Evolutionary conservation across 2,329 filamentous ascomycete genomes (phyloP), one percentile per base, ranked within the genome.

Genomic region (Ascochyta lentis): DNA sequence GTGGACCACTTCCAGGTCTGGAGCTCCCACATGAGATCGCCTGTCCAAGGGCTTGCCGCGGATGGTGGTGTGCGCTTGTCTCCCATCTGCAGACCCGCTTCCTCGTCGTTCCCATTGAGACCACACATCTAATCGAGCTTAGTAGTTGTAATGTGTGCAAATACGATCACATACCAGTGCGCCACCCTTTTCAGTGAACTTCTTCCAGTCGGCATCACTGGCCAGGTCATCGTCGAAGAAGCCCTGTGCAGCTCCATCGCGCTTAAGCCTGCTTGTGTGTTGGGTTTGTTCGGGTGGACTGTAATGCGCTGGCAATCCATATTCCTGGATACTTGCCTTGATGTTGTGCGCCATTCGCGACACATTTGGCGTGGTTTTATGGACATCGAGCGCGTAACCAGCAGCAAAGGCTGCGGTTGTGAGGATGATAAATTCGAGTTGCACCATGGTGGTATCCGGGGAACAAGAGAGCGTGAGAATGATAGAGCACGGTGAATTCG

Each of bases 11-110:
- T 55, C 65, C 65, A 68, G 3, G 29, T 48, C 1, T 35, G 5
- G 22, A 46, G 37, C 7, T 47, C 42, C 12, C 23, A 29, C 23
- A 3, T 22, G 27, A 53, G 56, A 27, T 65, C 57, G 15, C 58
- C 59, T 8, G 43, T 54, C 60, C 63, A 68, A 1, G 19, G 37
- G 23, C 62, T 67, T 6, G 56, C 49, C 3, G 59, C 59, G 6
- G 65, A 67, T 2, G 63, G 59, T 1, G 59, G 63, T 3, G 42
- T 54, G 35, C 56, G 56, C 13, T 42, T 56, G 43, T 66, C 63
- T 27, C 46, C 34, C 1, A 65, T 31, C 9, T 41, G 54, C 7
- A 35, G 15, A 12, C 63, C 63, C 7, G 65, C 63, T 13, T 54
- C 42, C 23, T 59, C 38, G 23, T 66, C 61, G n/a, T 50, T 39